Evolutionary conservation across 352 stramenopile species (phyloP), one percentile per base, ranked within the genome.

Genomic region (Phytophthora sp.): DNA sequence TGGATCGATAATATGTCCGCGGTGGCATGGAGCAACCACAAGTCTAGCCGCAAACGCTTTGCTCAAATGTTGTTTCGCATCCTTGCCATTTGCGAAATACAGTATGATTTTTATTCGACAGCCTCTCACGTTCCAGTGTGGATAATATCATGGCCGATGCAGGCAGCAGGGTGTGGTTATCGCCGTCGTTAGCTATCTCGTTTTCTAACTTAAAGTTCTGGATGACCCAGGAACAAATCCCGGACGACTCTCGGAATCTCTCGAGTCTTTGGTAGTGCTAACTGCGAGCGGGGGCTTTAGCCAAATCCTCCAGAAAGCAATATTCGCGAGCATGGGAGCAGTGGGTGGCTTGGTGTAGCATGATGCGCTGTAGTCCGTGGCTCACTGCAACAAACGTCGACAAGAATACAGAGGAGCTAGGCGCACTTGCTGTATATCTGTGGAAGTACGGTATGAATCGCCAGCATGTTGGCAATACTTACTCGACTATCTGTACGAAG

Each of bases 381-480:
- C 18, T 63, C 0, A 13, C 31, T 2, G 12, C 24, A 0, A 38
- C 4, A 16, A 7, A 7, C 4, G 20, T 50, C 7, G 36, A 72
- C 15, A 30, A 23, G 9, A 72, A 67, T n/a, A 44, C 57, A 2
- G 57, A 67, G 30, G 57, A 68, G 16, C 57, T 72, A 0, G 57
- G 51, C 1, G 51, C 64, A 1, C 67, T 59, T 31, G 51, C 42
- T 1, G 57, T 67, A 0, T 67, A 64, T 11, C 20, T 67, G 1
- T 67, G 51, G 64, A 41, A 67, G 18, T 72, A 52, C n/a, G 51
- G 57, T 0, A 72, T 67, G 64, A 72, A 67, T 15, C 42, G 51
- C 0, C 24, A 44, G 8, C 42, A 18, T 1, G 2, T 42, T 3
- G 49, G 56, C 5, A 66, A 71, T 31, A 45, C 49, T 0, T 66